Conservation (phyloP, 768 basidiomycete species). For the Rhizopogon salebrosus region DNA sequence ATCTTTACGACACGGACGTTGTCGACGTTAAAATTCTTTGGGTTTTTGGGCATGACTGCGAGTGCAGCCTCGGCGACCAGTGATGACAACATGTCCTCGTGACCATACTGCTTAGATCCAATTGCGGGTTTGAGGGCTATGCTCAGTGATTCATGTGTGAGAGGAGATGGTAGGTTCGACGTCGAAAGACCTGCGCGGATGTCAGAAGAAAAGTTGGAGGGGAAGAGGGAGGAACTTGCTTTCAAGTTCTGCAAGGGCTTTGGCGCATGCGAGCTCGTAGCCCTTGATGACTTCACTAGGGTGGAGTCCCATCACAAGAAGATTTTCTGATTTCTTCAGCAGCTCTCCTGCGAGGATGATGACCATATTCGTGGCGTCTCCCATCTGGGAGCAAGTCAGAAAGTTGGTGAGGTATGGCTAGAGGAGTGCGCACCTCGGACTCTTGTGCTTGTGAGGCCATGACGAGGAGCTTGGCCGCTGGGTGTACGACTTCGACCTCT, state of each 20-base stretch:
- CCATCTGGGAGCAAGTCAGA: constrained; percentile 59
- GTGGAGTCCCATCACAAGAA: constrained; percentile 94
- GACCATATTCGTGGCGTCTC: constrained; percentile 94
- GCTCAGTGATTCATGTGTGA: constrained; percentile 63
- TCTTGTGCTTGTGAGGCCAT: constrained; percentile 98
- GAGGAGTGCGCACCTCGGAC: constrained; percentile 58
- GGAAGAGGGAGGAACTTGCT: constrained; percentile 47
- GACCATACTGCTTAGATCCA: constrained; percentile 96
- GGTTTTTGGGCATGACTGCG: constrained; percentile 84
- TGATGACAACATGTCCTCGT: constrained; percentile 73
- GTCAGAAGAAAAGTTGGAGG: constrained; percentile 9
- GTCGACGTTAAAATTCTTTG: constrained; percentile 95
- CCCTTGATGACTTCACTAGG: constrained; percentile 94
- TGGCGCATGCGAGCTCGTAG: constrained; percentile 85
- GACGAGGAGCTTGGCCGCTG: constrained; percentile 97
- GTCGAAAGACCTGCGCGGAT: constrained; percentile 56
- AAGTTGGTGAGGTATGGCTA: not conserved
- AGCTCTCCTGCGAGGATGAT: constrained; percentile 94
- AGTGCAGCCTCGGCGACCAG: constrained; percentile 93
- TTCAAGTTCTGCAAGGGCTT: constrained; percentile 84
- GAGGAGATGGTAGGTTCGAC: constrained; percentile 63
- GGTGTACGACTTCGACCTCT: constrained; percentile 98
- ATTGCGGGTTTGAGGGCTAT: constrained; percentile 85
- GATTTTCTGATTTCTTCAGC: constrained; percentile 86
- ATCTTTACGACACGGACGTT: constrained; percentile 98